Base-by-base conservation (phyloP, 805 yeast species). In the Saturnispora hagleri region DNA sequence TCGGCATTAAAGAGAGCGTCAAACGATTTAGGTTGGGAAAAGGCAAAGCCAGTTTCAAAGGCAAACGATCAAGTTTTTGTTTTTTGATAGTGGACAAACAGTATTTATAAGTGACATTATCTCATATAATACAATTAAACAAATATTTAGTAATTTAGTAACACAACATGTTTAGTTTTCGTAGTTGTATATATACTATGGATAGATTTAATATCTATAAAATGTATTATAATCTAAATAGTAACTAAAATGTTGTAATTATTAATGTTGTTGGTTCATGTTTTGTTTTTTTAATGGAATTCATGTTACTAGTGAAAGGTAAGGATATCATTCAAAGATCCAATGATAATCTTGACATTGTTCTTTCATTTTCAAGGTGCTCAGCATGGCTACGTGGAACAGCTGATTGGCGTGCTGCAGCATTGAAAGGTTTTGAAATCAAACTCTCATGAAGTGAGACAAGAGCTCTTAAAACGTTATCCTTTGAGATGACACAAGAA, bases 51-150 rank as follows among this genome's bases (percentile, higher is more conserved):
- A 5, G 86, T 90, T 44, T 82, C 95, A 46, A 89, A 89, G 70
- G 77, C 87, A 65, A 95, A 88, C 53, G 96, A 90, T 70, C 91
- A 87, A 72, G 84, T 89, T 36, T 90, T 89, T 70, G 87, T 86
- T 35, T 90, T 90, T 62, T 90, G 77, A 67, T 7, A 15, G 12
- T 18, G 34, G 15, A 31, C 34, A 9, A 31, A 2, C 3, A 13
- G 34, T 31, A 31, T 31, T 31, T 9, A 31, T 31, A 9, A 31
- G 28, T 13, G 15, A 31, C 34, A 31, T 9, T 12, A 31, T 31
- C 13, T 31, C 4, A 31, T 9, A 31, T 31, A 31, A 31, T 31
- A 31, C 34, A 31, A 31, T 31, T 31, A 31, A 31, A 31, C 34
- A 31, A 31, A 31, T 31, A 31, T 31, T 31, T 31, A 31, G 9